phyloP scores from a whole-genome alignment of 768 basidiomycete genomes.

The Pleurotus citrinopileatus region DNA sequence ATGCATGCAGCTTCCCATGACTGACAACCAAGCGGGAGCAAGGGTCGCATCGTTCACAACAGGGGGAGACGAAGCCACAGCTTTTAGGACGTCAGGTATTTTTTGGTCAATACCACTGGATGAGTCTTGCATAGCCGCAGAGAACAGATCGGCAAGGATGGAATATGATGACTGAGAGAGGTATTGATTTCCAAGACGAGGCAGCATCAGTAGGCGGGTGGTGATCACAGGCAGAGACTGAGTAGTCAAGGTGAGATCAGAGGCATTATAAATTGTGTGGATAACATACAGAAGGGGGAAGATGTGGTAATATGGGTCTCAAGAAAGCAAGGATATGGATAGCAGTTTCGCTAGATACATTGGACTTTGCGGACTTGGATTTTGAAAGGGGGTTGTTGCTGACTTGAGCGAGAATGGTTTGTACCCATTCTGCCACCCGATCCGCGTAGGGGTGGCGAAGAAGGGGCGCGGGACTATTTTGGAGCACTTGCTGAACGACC shows the following conservation, averaged over 20 bases:
- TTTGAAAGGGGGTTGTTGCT: conserved; percentile 59
- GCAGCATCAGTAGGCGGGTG: conserved; percentile 71
- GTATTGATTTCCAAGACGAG: conserved; percentile 85
- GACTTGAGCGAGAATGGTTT: conserved; percentile 62
- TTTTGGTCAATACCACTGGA: conserved; percentile 48
- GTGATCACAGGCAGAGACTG: conserved; percentile 77
- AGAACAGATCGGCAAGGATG: conserved; percentile 79
- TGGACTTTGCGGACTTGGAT: conserved; percentile 52
- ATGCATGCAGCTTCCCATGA: conserved; percentile 71
- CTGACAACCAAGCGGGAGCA: conserved; percentile 74
- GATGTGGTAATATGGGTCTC: conserved; percentile 53
- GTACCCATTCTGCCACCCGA: conserved; percentile 77
- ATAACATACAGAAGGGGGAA: conserved; percentile 68
- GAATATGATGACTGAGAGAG: conserved; percentile 87
- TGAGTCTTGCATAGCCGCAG: conserved; percentile 47
- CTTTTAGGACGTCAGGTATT: conserved; percentile 59
- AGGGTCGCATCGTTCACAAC: conserved; percentile 65
- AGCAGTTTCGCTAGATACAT: conserved; percentile 65
- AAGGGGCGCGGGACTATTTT: conserved; percentile 73
- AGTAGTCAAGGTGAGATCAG: background rate
- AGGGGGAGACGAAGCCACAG: conserved; percentile 68
- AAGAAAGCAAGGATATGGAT: conserved; percentile 77
- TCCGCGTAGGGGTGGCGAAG: conserved; percentile 83
- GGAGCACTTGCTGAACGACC: conserved; percentile 73
- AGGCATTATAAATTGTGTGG: conserved; percentile 2